Base-by-base conservation (phyloP, 768 basidiomycete genomes). In the Baorangia bicolor region DNA sequence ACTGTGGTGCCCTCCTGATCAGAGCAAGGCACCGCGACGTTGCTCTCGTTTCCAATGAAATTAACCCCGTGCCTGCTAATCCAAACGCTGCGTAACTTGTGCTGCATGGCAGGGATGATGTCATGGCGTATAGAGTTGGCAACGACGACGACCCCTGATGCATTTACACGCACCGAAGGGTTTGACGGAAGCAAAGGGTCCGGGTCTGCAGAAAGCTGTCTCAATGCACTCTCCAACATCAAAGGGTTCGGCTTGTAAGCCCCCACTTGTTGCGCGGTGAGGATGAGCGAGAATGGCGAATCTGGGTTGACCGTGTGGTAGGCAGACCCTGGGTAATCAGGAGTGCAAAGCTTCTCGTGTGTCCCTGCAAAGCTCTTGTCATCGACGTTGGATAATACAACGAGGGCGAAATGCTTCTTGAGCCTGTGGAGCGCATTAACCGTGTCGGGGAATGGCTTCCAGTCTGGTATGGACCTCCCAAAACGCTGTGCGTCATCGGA, bases 321-420 rank as follows among this genome's bases (percentile, higher is more conserved):
- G 75, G 51, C 69, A 14, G 67, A 61, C 8, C 52, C 57, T 16
- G 52, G 54, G 43, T 59, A 42, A 51, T 47, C 47, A 0, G 44
- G n/a, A 28, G 51, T 46, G 56, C 61, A 60, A 38, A 90, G 80
- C 46, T 77, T 76, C 20, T 73, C 70, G 44, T 85, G 84, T 0
- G 87, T 90, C 58, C 77, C 72, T 4, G 78, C 73, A 65, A 90
- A 88, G 31, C 86, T 86, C 23, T 62, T 65, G 53, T 78, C 78
- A 60, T 92, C 89, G 64, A 91, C 84, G 69, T 92, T 91, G 60
- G 88, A 90, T 37, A 91, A 77, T 6, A 90, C 86, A 56, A 84
- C 78, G 55, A 91, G 83, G 52, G 84, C 85, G 74, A 82, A 90
- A 64, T 81, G 79, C 53, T 77, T 75, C 35, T 86, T 77, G 49